Conservation (phyloP, 2,329 filamentous ascomycete genomes). For the Diaporthe helianthi region DNA sequence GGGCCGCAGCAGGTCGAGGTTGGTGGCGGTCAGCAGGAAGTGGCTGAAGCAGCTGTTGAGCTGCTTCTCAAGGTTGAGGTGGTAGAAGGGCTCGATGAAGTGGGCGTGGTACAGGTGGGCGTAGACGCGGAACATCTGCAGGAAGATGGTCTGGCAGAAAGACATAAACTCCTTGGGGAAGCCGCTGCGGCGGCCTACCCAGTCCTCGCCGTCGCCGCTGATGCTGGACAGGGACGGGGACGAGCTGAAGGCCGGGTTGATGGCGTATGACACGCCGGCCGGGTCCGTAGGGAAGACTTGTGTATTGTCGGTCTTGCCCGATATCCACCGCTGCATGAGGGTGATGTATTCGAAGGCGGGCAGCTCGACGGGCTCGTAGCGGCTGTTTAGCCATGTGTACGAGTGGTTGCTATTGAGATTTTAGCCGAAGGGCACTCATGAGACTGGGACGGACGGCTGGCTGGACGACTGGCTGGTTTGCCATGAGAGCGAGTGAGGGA, state of each 20-base stretch:
- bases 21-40: conserved; percentile 72
- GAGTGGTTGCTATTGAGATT: conserved; percentile 66
- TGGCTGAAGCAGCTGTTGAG: conserved; percentile 78
- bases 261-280: conserved; percentile 61
- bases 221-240: conserved; percentile 49
- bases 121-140: conserved; percentile 91
- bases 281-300: conserved; percentile 81
- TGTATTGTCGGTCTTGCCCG: conserved; percentile 80
- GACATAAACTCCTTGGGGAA: conserved; percentile 80
- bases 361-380: conserved; percentile 78
- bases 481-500: neutral
- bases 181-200: conserved; percentile 81
- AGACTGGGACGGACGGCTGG: conserved; percentile 28
- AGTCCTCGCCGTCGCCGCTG: conserved; percentile 57
- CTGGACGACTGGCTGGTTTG: neutral
- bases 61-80: conserved; percentile 71
- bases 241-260: conserved; percentile 57
- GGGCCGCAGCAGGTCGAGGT: conserved; percentile 74
- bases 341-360: conserved; percentile 84
- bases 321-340: conserved; percentile 86
- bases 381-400: conserved; percentile 84
- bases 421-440: neutral
- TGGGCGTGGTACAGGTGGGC: conserved; percentile 90
- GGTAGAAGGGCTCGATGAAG: conserved; percentile 75
- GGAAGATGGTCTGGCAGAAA: conserved; percentile 82